Conservation (phyloP, 495 filamentous ascomycete species). For the Aspergillus sclerotiicarbonarius region DNA sequence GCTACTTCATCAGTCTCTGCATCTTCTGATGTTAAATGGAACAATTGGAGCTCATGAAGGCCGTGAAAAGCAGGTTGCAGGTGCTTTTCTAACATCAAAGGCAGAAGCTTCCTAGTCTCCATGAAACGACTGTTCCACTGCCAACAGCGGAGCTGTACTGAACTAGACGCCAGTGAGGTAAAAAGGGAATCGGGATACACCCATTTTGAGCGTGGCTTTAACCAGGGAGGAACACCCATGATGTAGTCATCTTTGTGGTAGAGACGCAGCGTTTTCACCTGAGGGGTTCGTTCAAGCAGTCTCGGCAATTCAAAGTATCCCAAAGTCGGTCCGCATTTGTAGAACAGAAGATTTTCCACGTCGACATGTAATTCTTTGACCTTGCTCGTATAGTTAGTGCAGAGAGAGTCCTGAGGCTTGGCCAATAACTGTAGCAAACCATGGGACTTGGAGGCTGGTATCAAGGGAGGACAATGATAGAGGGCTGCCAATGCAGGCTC, state of each 20-base stretch:
- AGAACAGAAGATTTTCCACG: conserved; percentile 44
- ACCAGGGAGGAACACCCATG: conserved; percentile 28
- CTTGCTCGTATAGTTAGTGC: conserved; percentile 62
- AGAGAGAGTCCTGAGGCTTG: conserved; percentile 36
- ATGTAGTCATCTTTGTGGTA: conserved; percentile 41
- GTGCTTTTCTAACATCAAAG: conserved; percentile 55
- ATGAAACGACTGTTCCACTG: conserved; percentile 73
- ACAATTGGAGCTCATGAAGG: conserved; percentile 58
- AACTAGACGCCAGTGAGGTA: conserved; percentile 45
- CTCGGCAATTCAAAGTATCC: conserved; percentile 48
- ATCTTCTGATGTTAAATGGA: conserved; percentile 58
- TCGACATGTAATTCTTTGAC: conserved; percentile 68
- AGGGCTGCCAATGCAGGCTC: conserved; percentile 75
- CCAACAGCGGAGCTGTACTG: conserved; percentile 61
- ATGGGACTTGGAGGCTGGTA: conserved; percentile 50
- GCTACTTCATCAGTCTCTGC: conserved; percentile 12
- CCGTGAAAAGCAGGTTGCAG: conserved; percentile 54
- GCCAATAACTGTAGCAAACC: conserved; percentile 48
- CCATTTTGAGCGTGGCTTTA: conserved; percentile 50
- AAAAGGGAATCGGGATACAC: conserved; percentile 61
- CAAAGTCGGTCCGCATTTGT: conserved; percentile 42
- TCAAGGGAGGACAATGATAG: conserved; percentile 65
- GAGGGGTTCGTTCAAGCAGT: conserved; percentile 43
- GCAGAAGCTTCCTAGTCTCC: conserved; percentile 45
- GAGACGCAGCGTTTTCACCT: conserved; percentile 38